Evolutionary conservation across 768 basidiomycete species (phyloP).

Genomic region (Boletus vermiculosoides): DNA sequence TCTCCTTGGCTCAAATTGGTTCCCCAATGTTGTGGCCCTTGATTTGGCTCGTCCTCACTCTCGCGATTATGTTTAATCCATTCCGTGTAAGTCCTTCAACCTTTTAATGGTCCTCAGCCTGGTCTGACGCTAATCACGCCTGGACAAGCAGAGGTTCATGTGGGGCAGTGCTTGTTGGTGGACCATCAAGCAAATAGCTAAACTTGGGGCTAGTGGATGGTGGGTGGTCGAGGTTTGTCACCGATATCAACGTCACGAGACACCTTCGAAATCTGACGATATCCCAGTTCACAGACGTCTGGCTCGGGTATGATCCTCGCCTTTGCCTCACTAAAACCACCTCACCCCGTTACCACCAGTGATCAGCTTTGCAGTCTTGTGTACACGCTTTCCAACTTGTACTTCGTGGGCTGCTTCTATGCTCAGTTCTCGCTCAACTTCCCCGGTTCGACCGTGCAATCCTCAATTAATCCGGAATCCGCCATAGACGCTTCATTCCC

Average conservation of each 20-base stretch:
- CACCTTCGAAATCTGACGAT: slow-evolving; percentile 4
- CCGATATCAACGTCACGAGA: background rate
- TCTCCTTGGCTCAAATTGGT: slow-evolving; percentile 73
- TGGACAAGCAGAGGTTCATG: slow-evolving; percentile 47
- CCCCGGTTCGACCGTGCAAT: background rate
- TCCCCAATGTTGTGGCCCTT: slow-evolving; percentile 77
- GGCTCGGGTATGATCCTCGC: slow-evolving; percentile 64
- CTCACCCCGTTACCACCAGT: slow-evolving; percentile 36
- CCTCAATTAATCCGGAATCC: background rate
- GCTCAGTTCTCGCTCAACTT: slow-evolving; percentile 16
- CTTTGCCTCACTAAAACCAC: background rate
- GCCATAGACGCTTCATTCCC: background rate
- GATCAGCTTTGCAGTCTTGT: slow-evolving; percentile 82
- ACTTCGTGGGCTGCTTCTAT: slow-evolving; percentile 75
- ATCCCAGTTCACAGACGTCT: slow-evolving; percentile 78
- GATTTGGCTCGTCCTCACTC: slow-evolving; percentile 70
- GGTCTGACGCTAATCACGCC: background rate
- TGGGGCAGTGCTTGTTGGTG: slow-evolving; percentile 58
- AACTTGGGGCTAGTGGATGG: slow-evolving; percentile 66
- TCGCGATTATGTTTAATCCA: slow-evolving; percentile 70
- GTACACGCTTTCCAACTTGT: slow-evolving; percentile 73
- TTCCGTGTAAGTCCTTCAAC: slow-evolving; percentile 48
- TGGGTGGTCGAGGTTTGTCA: slow-evolving; percentile 67
- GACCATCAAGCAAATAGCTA: slow-evolving; percentile 63
- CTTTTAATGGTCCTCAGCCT: background rate